Base-by-base conservation (phyloP, 495 filamentous ascomycete species). In the Sordaria brevicollis region DNA sequence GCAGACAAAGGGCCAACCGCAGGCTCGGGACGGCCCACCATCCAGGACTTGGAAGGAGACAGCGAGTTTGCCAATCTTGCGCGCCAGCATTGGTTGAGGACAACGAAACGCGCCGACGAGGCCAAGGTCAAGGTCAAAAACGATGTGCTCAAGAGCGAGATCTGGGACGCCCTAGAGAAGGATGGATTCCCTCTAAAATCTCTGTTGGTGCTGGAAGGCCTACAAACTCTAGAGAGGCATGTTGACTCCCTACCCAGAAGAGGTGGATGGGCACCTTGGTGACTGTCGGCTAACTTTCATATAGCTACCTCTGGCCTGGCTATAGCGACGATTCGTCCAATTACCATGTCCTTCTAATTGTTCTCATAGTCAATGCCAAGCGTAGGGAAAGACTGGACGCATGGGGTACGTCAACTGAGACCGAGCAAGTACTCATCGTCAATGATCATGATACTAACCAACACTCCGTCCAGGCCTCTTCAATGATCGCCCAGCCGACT, bases 281-380 rank as follows among this genome's bases (percentile, higher is more conserved):
- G 35, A 66, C 25, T 65, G 17, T 35, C 35, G n/a, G 70, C 75
- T 79, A 71, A 80, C 73, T 35, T 35, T 33, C 49, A 41, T 38
- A 38, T 68, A 94, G 92, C 77, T 97, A 92, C 76, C 87, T 99
- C 31, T 99, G 96, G 95, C 95, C 94, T 29, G 91, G 91, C 65
- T 99, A 94, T 77, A 87, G 85, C 43, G 93, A 97, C 73, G 89
- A 93, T 76, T 89, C 93, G 33, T 94, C 93, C 38, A 94, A 98
- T 78, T 90, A 91, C 73, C 94, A 98, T 78, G 89, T 96, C 68
- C 85, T 97, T 34, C 81, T 98, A 67, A 89, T 97, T 72, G 89
- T 90, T 13, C 79, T 96, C 71, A 88, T 98, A 71, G 87, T 93
- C 68, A 96, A 93, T 81, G 89, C 94, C 65, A 97, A 97, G 81